A percentile compares a stretch with the other conserved stretches of the same genome.
phyloP scores from a whole-genome alignment of 202 grass and related monocot genomes.

The Elaeis oleifera region DNA sequence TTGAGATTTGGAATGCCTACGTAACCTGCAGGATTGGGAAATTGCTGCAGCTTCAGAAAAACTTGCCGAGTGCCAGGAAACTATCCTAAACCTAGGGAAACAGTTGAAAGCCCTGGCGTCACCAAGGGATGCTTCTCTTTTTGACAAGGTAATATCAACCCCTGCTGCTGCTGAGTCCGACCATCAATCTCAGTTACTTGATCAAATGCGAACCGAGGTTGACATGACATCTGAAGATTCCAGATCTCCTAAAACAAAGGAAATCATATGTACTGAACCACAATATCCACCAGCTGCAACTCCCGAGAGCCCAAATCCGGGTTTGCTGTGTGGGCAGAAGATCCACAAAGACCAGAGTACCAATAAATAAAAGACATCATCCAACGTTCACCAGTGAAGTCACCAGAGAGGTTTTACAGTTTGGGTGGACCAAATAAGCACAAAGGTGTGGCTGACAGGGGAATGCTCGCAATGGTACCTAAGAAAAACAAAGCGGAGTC shows the following conservation, averaged over 20 bases:
- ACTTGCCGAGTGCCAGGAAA: constrained; percentile 75
- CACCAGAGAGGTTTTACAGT: background rate
- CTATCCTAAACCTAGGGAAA: constrained; percentile 64
- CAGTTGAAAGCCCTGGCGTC: constrained; percentile 81
- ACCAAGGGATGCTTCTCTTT: constrained; percentile 45
- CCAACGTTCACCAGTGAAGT: constrained; percentile 19
- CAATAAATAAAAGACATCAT: constrained; percentile 12
- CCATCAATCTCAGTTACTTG: constrained; percentile 38
- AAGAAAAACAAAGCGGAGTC: constrained; percentile 41
- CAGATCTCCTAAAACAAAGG: constrained; percentile 47
- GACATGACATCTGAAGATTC: constrained; percentile 23
- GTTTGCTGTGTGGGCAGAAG: constrained; percentile 5
- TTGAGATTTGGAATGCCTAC: background rate
- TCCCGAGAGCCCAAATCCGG: constrained; percentile 3
- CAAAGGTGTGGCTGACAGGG: constrained; percentile 25
- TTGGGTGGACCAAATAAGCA: constrained; percentile 10
- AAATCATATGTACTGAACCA: constrained; percentile 40
- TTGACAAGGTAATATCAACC: constrained; percentile 36
- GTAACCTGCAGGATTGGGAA: constrained; percentile 34
- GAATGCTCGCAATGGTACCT: constrained; percentile 35
- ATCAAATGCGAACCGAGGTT: constrained; percentile 44
- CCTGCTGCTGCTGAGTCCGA: constrained; percentile 17
- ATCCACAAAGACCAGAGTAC: background rate
- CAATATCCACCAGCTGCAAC: background rate
- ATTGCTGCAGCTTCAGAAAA: constrained; percentile 68